Evolutionary conservation across 768 basidiomycete genomes (phyloP).

Genomic region (Amanita polypyramis): DNA sequence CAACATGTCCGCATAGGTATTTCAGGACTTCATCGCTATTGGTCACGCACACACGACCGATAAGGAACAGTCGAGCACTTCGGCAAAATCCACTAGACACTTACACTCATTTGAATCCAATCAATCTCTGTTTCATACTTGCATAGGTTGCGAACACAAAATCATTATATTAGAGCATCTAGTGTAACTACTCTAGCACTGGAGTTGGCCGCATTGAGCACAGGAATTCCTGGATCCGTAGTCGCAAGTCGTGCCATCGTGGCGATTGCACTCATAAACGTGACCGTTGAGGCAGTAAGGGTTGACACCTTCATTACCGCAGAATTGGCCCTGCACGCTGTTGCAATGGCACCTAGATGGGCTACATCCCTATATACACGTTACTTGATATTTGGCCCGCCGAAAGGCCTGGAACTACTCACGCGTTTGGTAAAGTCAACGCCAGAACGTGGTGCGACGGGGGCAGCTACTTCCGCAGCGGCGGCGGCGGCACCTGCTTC

Average conservation of each 20-base stretch:
- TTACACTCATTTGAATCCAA: too few species aligned
- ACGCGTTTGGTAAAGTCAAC: background rate
- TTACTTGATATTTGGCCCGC: background rate
- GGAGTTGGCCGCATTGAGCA: background rate
- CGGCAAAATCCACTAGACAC: too few species aligned
- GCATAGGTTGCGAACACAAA: too few species aligned
- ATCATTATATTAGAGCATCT: too few species aligned
- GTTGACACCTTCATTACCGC: conserved; percentile 12
- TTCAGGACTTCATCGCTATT: too few species aligned
- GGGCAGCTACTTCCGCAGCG: conserved; percentile 5
- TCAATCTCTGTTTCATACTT: too few species aligned
- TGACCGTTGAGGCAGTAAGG: conserved; percentile 12
- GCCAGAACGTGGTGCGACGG: background rate
- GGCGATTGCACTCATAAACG: conserved; percentile 12
- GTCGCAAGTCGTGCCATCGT: conserved; percentile 2
- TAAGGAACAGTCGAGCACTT: too few species aligned
- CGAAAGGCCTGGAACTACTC: background rate
- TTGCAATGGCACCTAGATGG: background rate
- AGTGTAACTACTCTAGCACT: too few species aligned
- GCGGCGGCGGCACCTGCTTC: conserved; percentile 7
- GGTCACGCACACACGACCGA: too few species aligned
- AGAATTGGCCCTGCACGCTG: conserved; percentile 9
- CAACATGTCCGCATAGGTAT: too few species aligned
- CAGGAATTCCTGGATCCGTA: background rate
- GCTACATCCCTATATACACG: background rate